Evolutionary conservation across 495 filamentous ascomycete species (phyloP), one percentile per base, ranked within the genome.

Genomic region (Trichocladium antarcticum): DNA sequence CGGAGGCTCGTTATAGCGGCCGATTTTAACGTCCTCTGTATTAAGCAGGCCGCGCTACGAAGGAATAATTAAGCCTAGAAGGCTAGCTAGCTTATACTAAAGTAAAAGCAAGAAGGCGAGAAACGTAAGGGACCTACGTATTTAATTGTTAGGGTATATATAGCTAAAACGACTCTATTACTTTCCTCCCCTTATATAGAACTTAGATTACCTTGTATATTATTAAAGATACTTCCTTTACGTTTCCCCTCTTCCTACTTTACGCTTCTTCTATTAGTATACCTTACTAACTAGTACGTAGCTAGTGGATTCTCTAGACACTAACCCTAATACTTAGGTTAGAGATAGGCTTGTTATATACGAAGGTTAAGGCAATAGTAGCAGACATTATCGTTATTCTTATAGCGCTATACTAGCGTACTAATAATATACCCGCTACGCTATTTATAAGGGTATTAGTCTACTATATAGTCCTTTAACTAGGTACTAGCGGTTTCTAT

Each of bases 361-460:
- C 1, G 43, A 46, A 46, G 32, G 34, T 46, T n/a, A 34, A 46
- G 22, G 43, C 43, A 19, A 46, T 22, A 28, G 34, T 17, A 28
- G 43, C 32, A 46, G 43, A 45, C 9, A 46, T 46, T 19, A 46
- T 46, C 21, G n/a, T 46, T n/a, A 37, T 46, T 37, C 32, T 46
- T 46, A 16, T 3, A 11, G 43, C 43, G 43, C 43, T 46, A 15
- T 46, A 46, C 9, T 11, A 46, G 43, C 32, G 32, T 27, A 22
- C 43, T 46, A 29, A 46, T 12, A 34, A 46, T 46, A 46, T 46
- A 37, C 43, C 43, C 15, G 34, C 43, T 28, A 28, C 43, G 34
- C 43, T 22, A 37, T 21, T 46, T 37, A 37, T n/a, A 12, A 46
- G 34, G 32, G 12, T 46, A 34, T 46, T 19, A 29, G 12, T 46